Percentiles rank a stretch among this genome's conserved stretches.
These are phyloP conservation scores for Russula abietina DNA, from an alignment of 768 basidiomycete species.

Conservation along the genomic window DNA sequence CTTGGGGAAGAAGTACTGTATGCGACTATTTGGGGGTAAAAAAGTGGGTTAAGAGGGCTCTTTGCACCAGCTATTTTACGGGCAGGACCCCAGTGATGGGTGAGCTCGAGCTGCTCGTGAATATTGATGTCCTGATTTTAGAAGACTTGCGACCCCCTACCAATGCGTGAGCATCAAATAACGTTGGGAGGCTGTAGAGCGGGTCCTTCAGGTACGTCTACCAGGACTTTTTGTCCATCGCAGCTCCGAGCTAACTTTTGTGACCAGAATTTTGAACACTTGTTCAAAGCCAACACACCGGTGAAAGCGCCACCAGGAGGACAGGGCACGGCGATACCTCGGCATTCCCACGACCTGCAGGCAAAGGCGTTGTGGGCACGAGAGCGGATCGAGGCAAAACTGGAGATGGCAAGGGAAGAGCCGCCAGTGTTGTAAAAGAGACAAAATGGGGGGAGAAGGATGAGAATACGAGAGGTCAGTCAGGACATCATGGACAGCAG, in stretches of 20 bases:
- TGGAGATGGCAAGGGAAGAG: conserved; percentile 30
- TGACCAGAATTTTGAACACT: conserved; percentile 81
- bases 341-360: conserved; percentile 87
- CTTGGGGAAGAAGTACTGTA: conserved; percentile 62
- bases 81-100: too few species aligned
- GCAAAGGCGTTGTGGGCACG: conserved; percentile 94
- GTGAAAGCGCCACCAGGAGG: conserved; percentile 49
- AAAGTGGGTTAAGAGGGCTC: not conserved
- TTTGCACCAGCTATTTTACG: conserved; percentile 28
- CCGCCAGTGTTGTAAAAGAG: too few species aligned
- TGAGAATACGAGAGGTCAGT: too few species aligned
- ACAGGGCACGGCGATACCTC: too few species aligned
- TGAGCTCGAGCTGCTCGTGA: conserved; percentile 61
- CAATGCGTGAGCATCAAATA: too few species aligned
- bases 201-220: conserved; percentile 59
- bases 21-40: conserved; percentile 42
- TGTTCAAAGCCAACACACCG: conserved; percentile 86
- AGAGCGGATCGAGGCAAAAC: conserved; percentile 92
- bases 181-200: conserved; percentile 61
- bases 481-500: too few species aligned
- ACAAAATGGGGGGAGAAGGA: too few species aligned
- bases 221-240: not conserved
- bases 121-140: conserved; percentile 67
- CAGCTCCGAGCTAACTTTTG: not conserved
- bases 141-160: conserved; percentile 57